Base-by-base conservation (phyloP, 257 asterid genomes). In the Solanum lycopersicoides region DNA sequence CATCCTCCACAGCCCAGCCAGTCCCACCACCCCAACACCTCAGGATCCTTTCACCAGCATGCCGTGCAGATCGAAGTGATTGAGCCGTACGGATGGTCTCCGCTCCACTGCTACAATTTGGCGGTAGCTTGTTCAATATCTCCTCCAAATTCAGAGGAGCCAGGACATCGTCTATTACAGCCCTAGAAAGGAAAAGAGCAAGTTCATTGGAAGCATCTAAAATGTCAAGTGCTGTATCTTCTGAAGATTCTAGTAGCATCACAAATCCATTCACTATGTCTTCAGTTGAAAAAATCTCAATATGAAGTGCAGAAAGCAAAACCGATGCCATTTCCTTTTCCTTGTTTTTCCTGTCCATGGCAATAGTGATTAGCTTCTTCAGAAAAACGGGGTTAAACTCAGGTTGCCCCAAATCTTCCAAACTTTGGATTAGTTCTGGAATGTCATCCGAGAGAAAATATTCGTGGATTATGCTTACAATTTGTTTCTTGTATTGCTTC, bases 1-100 rank as follows among this genome's bases (percentile, higher is more conserved):
- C 99, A 60, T 97, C 99, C 93, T 96, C 99, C 88, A 97, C 99
- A 1, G 99, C 98, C 99, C 99, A 97, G 13, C 99, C 99, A 0
- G 98, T 95, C 73, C 99, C 98, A 5, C 99, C 99, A 18, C 98
- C 99, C 99, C 99, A 97, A 92, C 99, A 97, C 91, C 99, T 90
- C 87, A 95, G 94, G 87, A 97, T 92, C 94, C 99, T 93, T 94
- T 97, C 99, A 23, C 99, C 99, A 37, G 98, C 99, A 68, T 97
- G 99, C 41, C 99, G 98, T 34, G 99, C 99, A 37, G 93, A 96
- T 86, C 92, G 76, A 11, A 97, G 95, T 6, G 99, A 88, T 45
- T 97, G 95, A 13, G 99, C 98, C 93, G 91, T 87, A n/a, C 84
- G 84, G 16, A 93, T 93, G 0, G 99, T 96, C 90, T 95, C 99